Percentiles rank a stretch among this genome's conserved stretches.
phyloP scores from a whole-genome alignment of 1,284 basidiomycete species.

The Trametes pubescens region DNA sequence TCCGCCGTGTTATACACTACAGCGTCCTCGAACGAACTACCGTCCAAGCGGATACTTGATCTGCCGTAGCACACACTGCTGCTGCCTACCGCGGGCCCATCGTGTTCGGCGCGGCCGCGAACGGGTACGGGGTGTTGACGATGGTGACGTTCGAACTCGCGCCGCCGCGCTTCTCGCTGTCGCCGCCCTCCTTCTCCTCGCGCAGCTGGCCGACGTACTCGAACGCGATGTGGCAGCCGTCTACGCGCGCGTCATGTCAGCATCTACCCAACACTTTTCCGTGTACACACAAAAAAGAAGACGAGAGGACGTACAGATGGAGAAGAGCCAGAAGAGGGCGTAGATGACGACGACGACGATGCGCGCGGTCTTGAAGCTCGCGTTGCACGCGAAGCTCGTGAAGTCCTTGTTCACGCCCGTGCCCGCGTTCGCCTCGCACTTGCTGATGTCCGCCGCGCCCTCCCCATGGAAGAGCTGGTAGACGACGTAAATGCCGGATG shows the following conservation, averaged over 20 bases:
- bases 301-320: slow-evolving; percentile 53
- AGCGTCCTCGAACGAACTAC: not conserved
- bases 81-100: slow-evolving; percentile 8
- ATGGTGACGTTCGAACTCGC: slow-evolving; percentile 28
- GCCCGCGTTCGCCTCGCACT: slow-evolving; percentile 22
- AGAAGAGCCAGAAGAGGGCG: slow-evolving; percentile 53
- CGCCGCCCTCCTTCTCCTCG: slow-evolving; percentile 36
- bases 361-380: slow-evolving; percentile 40
- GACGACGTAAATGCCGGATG: slow-evolving; percentile 54
- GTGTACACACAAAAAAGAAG: not conserved
- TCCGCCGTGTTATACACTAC: not conserved
- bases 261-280: not conserved
- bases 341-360: slow-evolving; percentile 39
- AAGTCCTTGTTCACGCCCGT: slow-evolving; percentile 35
- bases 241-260: slow-evolving; percentile 23
- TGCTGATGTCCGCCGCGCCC: slow-evolving; percentile 30
- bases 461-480: slow-evolving; percentile 41
- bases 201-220: slow-evolving; percentile 42
- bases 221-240: slow-evolving; percentile 43
- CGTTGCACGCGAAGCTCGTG: slow-evolving; percentile 42
- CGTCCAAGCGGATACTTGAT: not conserved
- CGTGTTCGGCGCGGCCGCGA: slow-evolving; percentile 22
- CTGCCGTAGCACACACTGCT: not conserved
- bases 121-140: slow-evolving; percentile 23
- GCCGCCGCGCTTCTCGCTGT: slow-evolving; percentile 32